A percentile compares a stretch with the other conserved stretches of the same genome.
Conservation (phyloP, 1,284 basidiomycete species). For the Moesziomyces globuligerus region DNA sequence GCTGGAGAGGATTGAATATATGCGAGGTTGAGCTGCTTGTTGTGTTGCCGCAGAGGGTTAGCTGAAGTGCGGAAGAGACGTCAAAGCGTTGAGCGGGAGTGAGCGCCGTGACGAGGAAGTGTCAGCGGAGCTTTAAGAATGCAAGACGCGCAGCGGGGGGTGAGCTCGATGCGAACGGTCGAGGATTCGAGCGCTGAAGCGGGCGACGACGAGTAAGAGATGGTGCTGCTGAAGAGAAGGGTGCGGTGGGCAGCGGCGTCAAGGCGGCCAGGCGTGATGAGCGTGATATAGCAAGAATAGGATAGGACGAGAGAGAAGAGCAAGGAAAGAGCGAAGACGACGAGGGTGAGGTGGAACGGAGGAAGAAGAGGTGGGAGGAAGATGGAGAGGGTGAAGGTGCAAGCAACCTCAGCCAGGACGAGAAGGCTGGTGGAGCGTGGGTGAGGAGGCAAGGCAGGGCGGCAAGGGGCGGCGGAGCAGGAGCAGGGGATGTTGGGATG, state of each 20-base stretch:
- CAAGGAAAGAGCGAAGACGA: not conserved
- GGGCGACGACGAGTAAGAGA: not conserved
- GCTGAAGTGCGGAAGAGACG: slow-evolving; percentile 3
- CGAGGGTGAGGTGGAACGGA: not conserved
- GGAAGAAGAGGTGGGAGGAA: slow-evolving; percentile 3
- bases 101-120: too few species aligned
- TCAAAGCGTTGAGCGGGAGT: not conserved
- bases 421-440: too few species aligned
- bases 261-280: slow-evolving; percentile 9
- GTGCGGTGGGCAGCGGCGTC: slow-evolving; percentile 14
- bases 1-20: too few species aligned
- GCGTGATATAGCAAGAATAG: slow-evolving; percentile 2
- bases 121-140: not conserved
- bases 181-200: slow-evolving; percentile 2
- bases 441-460: too few species aligned
- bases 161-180: slow-evolving; percentile 26
- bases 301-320: not conserved
- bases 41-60: not conserved
- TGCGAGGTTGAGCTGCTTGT: too few species aligned
- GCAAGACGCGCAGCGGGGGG: slow-evolving; percentile 1
- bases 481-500: too few species aligned
- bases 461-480: too few species aligned
- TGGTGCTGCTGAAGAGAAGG: not conserved
- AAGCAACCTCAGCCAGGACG: too few species aligned
- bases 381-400: too few species aligned